Percentiles rank a stretch among this genome's conserved stretches.
phyloP scores from a whole-genome alignment of 495 filamentous ascomycete species.

The Aspergillus sclerotiicarbonarius region DNA sequence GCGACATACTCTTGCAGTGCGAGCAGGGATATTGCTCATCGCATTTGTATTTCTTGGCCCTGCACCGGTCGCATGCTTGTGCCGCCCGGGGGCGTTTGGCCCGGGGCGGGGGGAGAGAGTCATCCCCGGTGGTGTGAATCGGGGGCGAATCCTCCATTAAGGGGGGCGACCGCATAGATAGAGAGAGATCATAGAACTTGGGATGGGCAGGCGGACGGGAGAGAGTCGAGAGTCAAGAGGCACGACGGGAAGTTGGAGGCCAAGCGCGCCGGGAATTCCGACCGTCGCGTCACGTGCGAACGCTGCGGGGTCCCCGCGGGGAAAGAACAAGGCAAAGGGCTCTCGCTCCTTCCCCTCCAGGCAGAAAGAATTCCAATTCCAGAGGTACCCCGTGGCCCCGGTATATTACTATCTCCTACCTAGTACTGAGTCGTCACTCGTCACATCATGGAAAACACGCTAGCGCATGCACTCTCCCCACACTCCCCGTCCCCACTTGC shows the following conservation, averaged over 20 bases:
- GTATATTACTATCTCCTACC: too few species aligned
- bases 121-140: slow-evolving; percentile 16
- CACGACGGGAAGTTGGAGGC: too few species aligned
- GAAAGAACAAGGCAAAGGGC: background rate
- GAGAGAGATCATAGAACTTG: too few species aligned
- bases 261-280: too few species aligned
- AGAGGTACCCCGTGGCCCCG: too few species aligned
- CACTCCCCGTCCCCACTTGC: background rate
- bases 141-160: slow-evolving; percentile 20
- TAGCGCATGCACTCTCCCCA: background rate
- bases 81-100: slow-evolving; percentile 39
- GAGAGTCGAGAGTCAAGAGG: too few species aligned
- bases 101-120: slow-evolving; percentile 26
- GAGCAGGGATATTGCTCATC: slow-evolving; percentile 42
- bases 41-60: slow-evolving; percentile 46
- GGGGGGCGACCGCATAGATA: too few species aligned
- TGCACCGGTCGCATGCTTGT: slow-evolving; percentile 42
- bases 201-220: too few species aligned
- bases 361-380: too few species aligned
- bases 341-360: too few species aligned
- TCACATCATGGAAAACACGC: too few species aligned
- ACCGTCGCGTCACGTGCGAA: background rate
- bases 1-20: slow-evolving; percentile 39
- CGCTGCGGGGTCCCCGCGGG: background rate
- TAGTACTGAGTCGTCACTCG: too few species aligned